These are phyloP conservation scores for Aegilops speltoides DNA, from an alignment of 176 grass and related monocot species.

Conservation along the genomic window DNA sequence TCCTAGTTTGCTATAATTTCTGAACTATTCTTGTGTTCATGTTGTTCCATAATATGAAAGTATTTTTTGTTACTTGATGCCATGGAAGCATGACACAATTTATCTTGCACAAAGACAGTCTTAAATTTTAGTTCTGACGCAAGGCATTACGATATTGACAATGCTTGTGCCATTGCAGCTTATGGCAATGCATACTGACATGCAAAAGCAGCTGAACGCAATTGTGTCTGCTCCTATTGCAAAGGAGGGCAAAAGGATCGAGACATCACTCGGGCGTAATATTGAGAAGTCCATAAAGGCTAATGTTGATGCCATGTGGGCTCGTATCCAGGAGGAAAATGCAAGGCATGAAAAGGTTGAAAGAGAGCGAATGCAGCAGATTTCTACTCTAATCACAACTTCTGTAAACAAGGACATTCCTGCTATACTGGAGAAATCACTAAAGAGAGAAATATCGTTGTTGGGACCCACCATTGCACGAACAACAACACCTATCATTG, in stretches of 20 bases:
- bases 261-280: conserved; percentile 63
- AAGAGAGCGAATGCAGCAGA: conserved; percentile 77
- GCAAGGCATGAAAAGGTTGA: conserved; percentile 76
- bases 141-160: neutral
- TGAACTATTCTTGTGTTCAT: neutral
- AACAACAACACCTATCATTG: conserved; percentile 64
- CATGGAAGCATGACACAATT: neutral
- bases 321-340: conserved; percentile 83
- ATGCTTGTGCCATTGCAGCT: conserved; percentile 49
- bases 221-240: conserved; percentile 61
- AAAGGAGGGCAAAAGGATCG: conserved; percentile 89
- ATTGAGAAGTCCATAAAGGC: conserved; percentile 89
- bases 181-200: conserved; percentile 62
- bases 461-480: conserved; percentile 69
- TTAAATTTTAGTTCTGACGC: neutral
- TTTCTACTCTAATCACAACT: conserved; percentile 61
- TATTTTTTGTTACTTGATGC: neutral
- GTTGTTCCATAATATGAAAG: neutral
- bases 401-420: conserved; percentile 81
- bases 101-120: neutral
- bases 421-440: conserved; percentile 59
- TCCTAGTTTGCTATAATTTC: neutral
- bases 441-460: conserved; percentile 83
- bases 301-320: conserved; percentile 84
- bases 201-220: conserved; percentile 81